Percentiles rank a stretch among this genome's conserved stretches.
Evolutionary conservation across 78 protist genomes (phyloP).

Genomic region (Goniomonas avonlea): DNA sequence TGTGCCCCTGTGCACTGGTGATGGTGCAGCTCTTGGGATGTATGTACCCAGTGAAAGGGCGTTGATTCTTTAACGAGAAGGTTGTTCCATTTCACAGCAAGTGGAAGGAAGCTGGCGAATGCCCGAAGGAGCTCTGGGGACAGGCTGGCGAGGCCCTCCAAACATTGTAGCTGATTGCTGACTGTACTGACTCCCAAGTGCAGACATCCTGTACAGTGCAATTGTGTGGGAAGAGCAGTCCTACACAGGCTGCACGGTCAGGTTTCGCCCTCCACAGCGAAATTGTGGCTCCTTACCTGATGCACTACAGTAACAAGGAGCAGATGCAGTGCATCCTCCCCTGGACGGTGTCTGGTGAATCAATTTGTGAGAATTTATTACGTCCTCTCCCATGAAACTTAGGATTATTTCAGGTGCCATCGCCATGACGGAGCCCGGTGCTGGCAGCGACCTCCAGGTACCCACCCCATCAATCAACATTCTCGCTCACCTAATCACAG

Average conservation of each 20-base stretch:
- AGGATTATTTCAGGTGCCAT: too few relatives aligned
- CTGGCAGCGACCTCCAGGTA: neutral
- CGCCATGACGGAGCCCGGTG: slow-evolving; percentile 24
- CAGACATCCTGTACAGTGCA: slow-evolving; percentile 8
- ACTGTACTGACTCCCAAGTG: neutral
- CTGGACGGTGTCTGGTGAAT: neutral
- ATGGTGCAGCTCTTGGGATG: too few relatives aligned
- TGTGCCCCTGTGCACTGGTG: too few relatives aligned
- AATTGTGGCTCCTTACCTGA: slow-evolving; percentile 34
- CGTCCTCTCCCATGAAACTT: too few relatives aligned
- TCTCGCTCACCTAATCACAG: too few relatives aligned
- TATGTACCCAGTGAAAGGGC: neutral
- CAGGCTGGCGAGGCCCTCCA: slow-evolving; percentile 39
- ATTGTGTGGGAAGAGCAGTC: slow-evolving; percentile 42
- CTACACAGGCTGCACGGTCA: slow-evolving; percentile 24
- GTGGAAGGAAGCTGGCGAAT: slow-evolving; percentile 32
- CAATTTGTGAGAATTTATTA: too few relatives aligned
- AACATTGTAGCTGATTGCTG: too few relatives aligned
- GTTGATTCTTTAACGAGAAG: neutral
- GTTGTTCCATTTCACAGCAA: neutral
- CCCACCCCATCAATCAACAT: neutral
- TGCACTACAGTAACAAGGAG: slow-evolving; percentile 33
- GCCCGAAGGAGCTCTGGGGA: slow-evolving; percentile 21
- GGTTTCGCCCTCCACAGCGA: slow-evolving; percentile 41
- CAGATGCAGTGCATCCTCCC: slow-evolving; percentile 27